These are phyloP conservation scores for Pinus taeda DNA, from an alignment of 75 land plant species.

Conservation along the genomic window DNA sequence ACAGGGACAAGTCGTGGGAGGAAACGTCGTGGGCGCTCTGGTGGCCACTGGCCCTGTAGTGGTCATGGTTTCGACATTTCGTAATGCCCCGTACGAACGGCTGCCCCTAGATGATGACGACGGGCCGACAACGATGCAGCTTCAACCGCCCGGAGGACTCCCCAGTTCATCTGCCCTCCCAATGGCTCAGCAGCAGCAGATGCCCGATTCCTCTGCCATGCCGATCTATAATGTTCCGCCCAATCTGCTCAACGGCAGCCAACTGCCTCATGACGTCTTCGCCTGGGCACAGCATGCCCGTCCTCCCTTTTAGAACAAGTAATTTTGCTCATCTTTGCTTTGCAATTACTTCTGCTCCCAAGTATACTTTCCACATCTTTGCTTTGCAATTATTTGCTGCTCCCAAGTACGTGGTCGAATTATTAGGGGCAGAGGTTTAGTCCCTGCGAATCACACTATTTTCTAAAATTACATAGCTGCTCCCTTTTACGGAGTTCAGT, in stretches of 20 bases:
- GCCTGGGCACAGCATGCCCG: conserved; percentile 22
- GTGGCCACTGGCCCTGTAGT: conserved; percentile 76
- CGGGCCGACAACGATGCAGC: neutral
- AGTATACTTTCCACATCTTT: too few species aligned
- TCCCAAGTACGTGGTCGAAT: too few species aligned
- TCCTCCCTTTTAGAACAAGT: too few species aligned
- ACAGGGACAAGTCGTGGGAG: conserved; percentile 87
- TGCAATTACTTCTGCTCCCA: too few species aligned
- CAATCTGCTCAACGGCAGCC: conserved; percentile 23
- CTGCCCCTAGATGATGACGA: conserved; percentile 68
- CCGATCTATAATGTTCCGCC: conserved; percentile 35
- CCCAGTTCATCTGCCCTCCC: neutral
- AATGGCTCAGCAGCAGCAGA: neutral
- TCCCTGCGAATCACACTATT: too few species aligned
- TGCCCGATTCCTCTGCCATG: neutral
- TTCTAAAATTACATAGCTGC: too few species aligned
- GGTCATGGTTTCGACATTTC: conserved; percentile 67
- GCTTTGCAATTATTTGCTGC: too few species aligned
- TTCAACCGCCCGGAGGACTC: neutral
- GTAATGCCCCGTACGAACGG: conserved; percentile 65
- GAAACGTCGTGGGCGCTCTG: conserved; percentile 61
- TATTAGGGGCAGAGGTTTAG: too few species aligned
- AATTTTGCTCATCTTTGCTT: too few species aligned
- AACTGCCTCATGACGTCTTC: conserved; percentile 29
- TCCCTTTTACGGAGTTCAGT: too few species aligned